Evolutionary conservation across 2,329 filamentous ascomycete genomes (phyloP).

Genomic region (Xylaria sp.): DNA sequence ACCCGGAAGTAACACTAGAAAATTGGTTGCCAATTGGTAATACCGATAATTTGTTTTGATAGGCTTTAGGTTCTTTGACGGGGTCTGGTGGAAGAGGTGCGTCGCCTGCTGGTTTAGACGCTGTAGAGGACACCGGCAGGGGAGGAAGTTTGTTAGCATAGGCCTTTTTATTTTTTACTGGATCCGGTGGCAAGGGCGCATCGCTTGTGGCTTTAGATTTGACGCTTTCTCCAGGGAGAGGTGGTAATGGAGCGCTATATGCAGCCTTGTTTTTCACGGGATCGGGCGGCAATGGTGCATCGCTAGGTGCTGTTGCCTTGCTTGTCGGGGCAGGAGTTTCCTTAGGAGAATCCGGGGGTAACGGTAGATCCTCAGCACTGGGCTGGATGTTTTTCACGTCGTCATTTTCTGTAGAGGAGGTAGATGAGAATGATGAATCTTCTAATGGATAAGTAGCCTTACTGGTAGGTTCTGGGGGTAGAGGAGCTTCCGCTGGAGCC

Average conservation of each 20-base stretch:
- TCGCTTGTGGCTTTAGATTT: constrained; percentile 50
- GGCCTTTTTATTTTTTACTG: constrained; percentile 49
- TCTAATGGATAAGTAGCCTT: constrained; percentile 61
- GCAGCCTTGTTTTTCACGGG: constrained; percentile 52
- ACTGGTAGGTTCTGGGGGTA: constrained; percentile 68
- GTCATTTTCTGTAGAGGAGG: constrained; percentile 52
- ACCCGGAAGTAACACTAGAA: constrained; percentile 42
- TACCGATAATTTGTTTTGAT: constrained; percentile 45
- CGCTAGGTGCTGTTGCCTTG: constrained; percentile 47
- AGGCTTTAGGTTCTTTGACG: constrained; percentile 48
- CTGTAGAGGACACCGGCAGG: constrained; percentile 49
- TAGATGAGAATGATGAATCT: constrained; percentile 65
- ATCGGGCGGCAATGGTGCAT: constrained; percentile 52
- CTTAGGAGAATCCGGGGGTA: constrained; percentile 52
- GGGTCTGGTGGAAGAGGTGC: constrained; percentile 57
- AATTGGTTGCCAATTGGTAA: constrained; percentile 43
- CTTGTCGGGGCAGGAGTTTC: constrained; percentile 13
- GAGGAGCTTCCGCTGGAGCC: constrained; percentile 53
- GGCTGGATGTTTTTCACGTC: constrained; percentile 40
- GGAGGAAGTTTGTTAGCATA: constrained; percentile 52
- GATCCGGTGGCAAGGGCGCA: constrained; percentile 56
- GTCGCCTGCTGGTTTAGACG: constrained; percentile 47
- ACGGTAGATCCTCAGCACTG: constrained; percentile 45
- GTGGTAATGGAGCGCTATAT: constrained; percentile 45
- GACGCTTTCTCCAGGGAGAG: constrained; percentile 41